Conservation (phyloP, 768 basidiomycete genomes). For the Tricholoma matsutake region DNA sequence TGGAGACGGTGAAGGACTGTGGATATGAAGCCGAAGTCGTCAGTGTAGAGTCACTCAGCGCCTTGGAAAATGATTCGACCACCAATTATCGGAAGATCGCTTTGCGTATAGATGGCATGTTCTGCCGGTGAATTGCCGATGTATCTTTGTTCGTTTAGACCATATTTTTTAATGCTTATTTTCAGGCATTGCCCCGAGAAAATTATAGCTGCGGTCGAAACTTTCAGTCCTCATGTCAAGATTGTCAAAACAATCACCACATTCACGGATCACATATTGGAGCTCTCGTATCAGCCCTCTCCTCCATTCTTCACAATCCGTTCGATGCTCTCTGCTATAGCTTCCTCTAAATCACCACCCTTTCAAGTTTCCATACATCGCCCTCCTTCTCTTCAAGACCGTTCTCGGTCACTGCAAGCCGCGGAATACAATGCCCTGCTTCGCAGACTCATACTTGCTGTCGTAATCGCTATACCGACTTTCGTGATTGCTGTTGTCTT, state of each 20-base stretch:
- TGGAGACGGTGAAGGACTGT: conserved; percentile 42
- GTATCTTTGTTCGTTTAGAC: conserved; percentile 1
- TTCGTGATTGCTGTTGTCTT: conserved; percentile 78
- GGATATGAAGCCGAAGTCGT: conserved; percentile 43
- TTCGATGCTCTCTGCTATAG: conserved; percentile 48
- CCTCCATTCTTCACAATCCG: conserved; percentile 64
- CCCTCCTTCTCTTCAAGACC: conserved; percentile 59
- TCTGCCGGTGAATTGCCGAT: conserved; percentile 46
- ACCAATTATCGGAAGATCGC: conserved; percentile 39
- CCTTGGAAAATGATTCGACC: not conserved
- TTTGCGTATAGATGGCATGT: conserved; percentile 64
- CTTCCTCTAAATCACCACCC: conserved; percentile 36
- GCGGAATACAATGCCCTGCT: conserved; percentile 57
- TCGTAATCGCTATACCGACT: conserved; percentile 70
- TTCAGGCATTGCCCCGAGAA: conserved; percentile 53
- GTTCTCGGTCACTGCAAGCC: conserved; percentile 52
- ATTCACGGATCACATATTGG: conserved; percentile 42
- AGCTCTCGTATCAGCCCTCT: conserved; percentile 48
- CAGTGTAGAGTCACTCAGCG: conserved; percentile 27
- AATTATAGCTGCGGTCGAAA: conserved; percentile 39
- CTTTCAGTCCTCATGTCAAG: conserved; percentile 32
- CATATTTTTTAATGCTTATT: not conserved
- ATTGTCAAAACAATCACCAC: conserved; percentile 39
- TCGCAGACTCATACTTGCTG: conserved; percentile 50
- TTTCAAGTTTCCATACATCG: conserved; percentile 44